Evolutionary conservation across 2,329 filamentous ascomycete genomes (phyloP), one percentile per base, ranked within the genome.

Genomic region (Penicillium sp.): DNA sequence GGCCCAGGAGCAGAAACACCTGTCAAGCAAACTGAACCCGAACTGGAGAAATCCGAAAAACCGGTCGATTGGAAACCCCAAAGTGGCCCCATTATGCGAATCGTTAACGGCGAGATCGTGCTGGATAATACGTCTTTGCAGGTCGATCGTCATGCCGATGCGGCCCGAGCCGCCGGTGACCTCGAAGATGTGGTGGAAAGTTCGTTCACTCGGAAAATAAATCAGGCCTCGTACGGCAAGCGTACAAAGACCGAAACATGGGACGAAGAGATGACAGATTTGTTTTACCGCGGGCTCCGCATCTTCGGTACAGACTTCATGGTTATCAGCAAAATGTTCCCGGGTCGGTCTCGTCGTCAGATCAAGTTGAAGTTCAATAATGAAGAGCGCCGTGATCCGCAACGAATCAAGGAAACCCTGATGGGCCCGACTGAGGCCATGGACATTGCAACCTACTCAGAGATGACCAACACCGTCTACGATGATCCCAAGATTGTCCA

Each of bases 281-380:
- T 81, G 11, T 88, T 88, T 68, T 88, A 87, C 68, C 78, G 85
- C 45, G 84, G 83, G 1, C 74, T 88, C 15, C 76, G 79, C 21
- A 84, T 84, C 76, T 87, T 86, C 64, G 85, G 85, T 36, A 87
- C 84, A 0, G 85, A 88, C 66, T 88, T 88, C 63, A 79, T 81
- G 72, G 83, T 87, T 71, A 85, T 87, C 62, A 82, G 79, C 64
- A 82, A 83, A 58, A 78, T 87, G 74, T 87, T 87, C 62, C 82
- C 82, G 0, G 81, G 81, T 11, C 77, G 80, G 46, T 83, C 81
- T 10, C 77, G 85, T n/a, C 78, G 79, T n/a, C 80, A 84, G 65
- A 83, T 88, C 64, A 88, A 88, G 70, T 70, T 80, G 16, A 87
- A 88, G 64, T 88, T 86, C 72, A 80, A 79, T 29, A 81, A 82